These are phyloP conservation scores for Arthrobotrys sphaeroides DNA, from an alignment of 2,329 filamentous ascomycete species.

Conservation along the genomic window DNA sequence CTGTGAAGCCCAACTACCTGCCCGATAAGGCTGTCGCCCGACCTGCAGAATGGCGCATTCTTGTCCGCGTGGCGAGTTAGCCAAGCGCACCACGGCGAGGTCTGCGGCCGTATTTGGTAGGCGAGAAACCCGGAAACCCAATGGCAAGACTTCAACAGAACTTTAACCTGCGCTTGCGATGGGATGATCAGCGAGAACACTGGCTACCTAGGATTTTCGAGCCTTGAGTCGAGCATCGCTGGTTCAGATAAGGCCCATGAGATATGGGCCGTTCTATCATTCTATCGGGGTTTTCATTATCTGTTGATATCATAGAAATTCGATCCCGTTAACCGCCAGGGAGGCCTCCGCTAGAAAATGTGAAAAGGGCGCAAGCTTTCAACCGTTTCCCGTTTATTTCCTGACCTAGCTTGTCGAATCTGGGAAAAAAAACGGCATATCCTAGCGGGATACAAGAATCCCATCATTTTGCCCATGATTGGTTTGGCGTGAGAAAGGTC, in stretches of 20 bases:
- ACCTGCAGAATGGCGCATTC: slow-evolving; percentile 38
- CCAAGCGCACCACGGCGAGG: slow-evolving; percentile 12
- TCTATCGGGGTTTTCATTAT: neutral
- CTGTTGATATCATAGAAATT: neutral
- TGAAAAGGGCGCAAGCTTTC: neutral
- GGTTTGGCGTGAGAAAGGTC: neutral
- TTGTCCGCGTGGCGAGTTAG: slow-evolving; percentile 42
- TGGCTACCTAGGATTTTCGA: slow-evolving; percentile 40
- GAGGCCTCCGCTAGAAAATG: neutral
- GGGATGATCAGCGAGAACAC: slow-evolving; percentile 23
- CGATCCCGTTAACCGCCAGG: slow-evolving; percentile 23
- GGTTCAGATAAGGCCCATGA: neutral
- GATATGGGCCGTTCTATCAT: no score
- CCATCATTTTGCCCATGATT: slow-evolving; percentile 1
- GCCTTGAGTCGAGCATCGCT: neutral
- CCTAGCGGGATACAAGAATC: neutral
- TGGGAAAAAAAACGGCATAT: neutral
- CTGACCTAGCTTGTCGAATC: neutral
- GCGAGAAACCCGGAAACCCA: slow-evolving; percentile 12
- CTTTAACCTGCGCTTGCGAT: slow-evolving; percentile 14
- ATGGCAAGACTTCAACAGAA: neutral
- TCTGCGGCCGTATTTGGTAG: slow-evolving; percentile 36
- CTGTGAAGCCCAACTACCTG: slow-evolving; percentile 17
- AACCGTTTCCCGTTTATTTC: slow-evolving; percentile 5
- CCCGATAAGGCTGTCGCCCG: slow-evolving; percentile 41